These are phyloP conservation scores for Mortierella antarctica DNA, from an alignment of 192 early-diverging fungal genomes.

Conservation along the genomic window DNA sequence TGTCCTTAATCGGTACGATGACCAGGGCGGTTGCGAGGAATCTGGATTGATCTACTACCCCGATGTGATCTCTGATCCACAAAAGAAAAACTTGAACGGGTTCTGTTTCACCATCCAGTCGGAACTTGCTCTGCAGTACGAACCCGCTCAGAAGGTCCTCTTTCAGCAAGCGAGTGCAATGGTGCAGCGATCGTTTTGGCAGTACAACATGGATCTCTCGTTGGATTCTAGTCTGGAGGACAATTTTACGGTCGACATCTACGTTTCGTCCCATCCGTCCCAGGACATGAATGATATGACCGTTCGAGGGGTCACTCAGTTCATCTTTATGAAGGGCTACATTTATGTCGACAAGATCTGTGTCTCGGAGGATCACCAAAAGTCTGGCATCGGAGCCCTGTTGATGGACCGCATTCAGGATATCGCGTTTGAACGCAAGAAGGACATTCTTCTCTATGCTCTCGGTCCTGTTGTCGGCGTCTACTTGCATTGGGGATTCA, in stretches of 20 bases:
- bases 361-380: constrained; percentile 49
- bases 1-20: constrained; percentile 19
- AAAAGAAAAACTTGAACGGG: constrained; percentile 10
- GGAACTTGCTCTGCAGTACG: constrained; percentile 33
- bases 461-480: constrained; percentile 36
- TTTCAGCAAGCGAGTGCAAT: constrained; percentile 44
- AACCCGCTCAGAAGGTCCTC: constrained; percentile 27
- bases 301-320: constrained; percentile 51
- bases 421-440: constrained; percentile 35
- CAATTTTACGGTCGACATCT: constrained; percentile 54
- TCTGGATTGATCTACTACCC: constrained; percentile 38
- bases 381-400: constrained; percentile 45
- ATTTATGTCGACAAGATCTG: constrained; percentile 58
- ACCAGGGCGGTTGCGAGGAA: constrained; percentile 23
- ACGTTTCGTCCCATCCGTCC: constrained; percentile 23
- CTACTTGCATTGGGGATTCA: constrained; percentile 52
- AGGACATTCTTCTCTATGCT: constrained; percentile 54
- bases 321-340: constrained; percentile 56
- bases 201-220: constrained; percentile 50
- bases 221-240: constrained; percentile 54
- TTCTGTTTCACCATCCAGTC: constrained; percentile 49
- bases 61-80: constrained; percentile 2
- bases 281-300: constrained; percentile 18
- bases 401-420: constrained; percentile 46
- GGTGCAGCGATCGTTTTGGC: constrained; percentile 27